These are phyloP conservation scores for Stagonosporopsis cucurbitacearum DNA, from an alignment of 2,329 filamentous ascomycete species.

Conservation along the genomic window DNA sequence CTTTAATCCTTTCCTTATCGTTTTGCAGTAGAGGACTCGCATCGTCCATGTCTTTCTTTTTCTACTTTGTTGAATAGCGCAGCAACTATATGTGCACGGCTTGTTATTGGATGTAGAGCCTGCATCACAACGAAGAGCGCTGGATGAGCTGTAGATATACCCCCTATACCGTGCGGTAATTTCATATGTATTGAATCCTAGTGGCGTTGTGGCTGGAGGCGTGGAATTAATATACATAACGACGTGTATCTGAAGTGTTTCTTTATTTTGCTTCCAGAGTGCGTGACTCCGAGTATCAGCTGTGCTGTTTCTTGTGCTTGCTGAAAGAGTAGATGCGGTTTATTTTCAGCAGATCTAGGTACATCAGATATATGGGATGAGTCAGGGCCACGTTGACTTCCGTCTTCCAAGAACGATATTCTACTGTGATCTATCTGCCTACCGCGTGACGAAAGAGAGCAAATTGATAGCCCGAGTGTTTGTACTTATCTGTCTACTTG, in stretches of 20 bases:
- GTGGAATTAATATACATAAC: background rate
- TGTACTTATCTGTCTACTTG: background rate
- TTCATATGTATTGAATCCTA: conserved; percentile 9
- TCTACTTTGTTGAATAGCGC: conserved; percentile 1
- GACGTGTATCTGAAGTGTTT: background rate
- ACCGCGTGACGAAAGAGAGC: background rate
- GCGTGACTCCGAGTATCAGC: background rate
- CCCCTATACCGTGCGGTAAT: conserved; percentile 5
- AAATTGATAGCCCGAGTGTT: background rate
- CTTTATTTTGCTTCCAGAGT: background rate
- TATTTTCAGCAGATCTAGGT: background rate
- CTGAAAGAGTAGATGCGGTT: background rate
- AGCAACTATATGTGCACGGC: conserved; percentile 1
- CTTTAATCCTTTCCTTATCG: conserved; percentile 11
- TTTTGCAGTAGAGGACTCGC: background rate
- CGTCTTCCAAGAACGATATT: background rate
- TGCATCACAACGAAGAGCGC: background rate
- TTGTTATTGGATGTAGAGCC: background rate
- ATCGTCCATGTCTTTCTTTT: background rate
- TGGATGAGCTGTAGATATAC: conserved; percentile 6
- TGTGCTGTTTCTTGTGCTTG: background rate
- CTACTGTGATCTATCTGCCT: background rate
- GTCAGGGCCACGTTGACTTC: background rate
- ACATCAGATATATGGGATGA: background rate
- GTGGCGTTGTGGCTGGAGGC: background rate